A percentile compares a stretch with the other conserved stretches of the same genome.
These are phyloP conservation scores for Amphirosellinia nigrospora DNA, from an alignment of 495 filamentous ascomycete genomes.

Conservation along the genomic window DNA sequence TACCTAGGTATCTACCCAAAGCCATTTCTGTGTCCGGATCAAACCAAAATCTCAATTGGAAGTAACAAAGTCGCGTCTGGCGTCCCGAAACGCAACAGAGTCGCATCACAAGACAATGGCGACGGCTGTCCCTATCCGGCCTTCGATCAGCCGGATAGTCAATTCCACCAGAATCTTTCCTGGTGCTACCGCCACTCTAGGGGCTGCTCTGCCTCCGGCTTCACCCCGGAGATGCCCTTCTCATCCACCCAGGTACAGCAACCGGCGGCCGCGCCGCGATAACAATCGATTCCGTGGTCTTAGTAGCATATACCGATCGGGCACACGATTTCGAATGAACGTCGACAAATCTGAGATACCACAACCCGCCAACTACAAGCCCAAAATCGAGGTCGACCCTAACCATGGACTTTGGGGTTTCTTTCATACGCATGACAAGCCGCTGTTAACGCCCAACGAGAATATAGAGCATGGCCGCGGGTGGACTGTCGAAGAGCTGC, in stretches of 20 bases:
- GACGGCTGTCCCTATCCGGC: slow-evolving; percentile 50
- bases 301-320: slow-evolving; percentile 77
- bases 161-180: slow-evolving; percentile 23
- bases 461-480: slow-evolving; percentile 72
- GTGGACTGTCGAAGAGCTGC: slow-evolving; percentile 89
- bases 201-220: slow-evolving; percentile 21
- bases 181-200: slow-evolving; percentile 21
- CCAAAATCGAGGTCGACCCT: slow-evolving; percentile 62
- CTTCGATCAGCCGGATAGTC: slow-evolving; percentile 46
- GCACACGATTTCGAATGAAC: slow-evolving; percentile 71
- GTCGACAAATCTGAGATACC: slow-evolving; percentile 76
- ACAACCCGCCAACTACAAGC: slow-evolving; percentile 65
- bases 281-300: slow-evolving; percentile 76
- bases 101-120: slow-evolving; percentile 43
- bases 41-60: slow-evolving; percentile 37
- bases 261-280: slow-evolving; percentile 53
- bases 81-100: neutral
- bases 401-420: slow-evolving; percentile 95
- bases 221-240: slow-evolving; percentile 35
- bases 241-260: slow-evolving; percentile 38
- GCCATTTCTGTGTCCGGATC: slow-evolving; percentile 33
- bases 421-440: slow-evolving; percentile 70
- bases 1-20: too few species aligned
- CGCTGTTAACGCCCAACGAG: slow-evolving; percentile 71
- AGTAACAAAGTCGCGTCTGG: slow-evolving; percentile 9